Evolutionary conservation across 768 basidiomycete genomes (phyloP).

Genomic region (Phlebiopsis flavidoalba): DNA sequence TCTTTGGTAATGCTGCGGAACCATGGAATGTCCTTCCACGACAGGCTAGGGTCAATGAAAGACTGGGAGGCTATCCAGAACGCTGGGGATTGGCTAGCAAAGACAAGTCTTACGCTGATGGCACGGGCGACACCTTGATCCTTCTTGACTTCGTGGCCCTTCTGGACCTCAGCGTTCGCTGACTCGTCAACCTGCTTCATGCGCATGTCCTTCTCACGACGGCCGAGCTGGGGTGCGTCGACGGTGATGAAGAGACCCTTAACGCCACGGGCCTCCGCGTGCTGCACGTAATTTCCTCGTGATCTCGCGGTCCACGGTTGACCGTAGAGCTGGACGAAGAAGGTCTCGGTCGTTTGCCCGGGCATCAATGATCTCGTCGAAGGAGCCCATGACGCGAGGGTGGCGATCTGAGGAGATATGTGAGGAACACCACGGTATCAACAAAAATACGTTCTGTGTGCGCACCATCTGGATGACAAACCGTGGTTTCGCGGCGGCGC

Average conservation of each 20-base stretch:
- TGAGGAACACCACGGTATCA: neutral
- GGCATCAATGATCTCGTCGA: slow-evolving; percentile 93
- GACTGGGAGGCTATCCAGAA: slow-evolving; percentile 39
- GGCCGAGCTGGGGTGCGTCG: slow-evolving; percentile 93
- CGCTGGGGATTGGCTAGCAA: neutral
- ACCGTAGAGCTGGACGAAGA: slow-evolving; percentile 93
- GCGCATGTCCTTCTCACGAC: slow-evolving; percentile 95
- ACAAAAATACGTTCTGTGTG: neutral
- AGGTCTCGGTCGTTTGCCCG: slow-evolving; percentile 62
- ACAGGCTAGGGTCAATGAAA: slow-evolving; percentile 90
- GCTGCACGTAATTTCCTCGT: slow-evolving; percentile 82
- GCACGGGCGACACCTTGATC: slow-evolving; percentile 88
- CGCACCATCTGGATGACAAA: slow-evolving; percentile 69
- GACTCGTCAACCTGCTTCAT: slow-evolving; percentile 87
- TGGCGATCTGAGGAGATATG: slow-evolving; percentile 68
- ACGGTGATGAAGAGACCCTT: slow-evolving; percentile 96
- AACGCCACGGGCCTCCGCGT: slow-evolving; percentile 87
- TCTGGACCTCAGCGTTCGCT: slow-evolving; percentile 48
- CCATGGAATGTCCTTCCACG: slow-evolving; percentile 80
- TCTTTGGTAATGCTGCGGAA: slow-evolving; percentile 55
- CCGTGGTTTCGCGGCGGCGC: slow-evolving; percentile 86
- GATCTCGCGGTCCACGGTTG: slow-evolving; percentile 80
- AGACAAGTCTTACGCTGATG: slow-evolving; percentile 60
- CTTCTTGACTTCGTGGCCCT: slow-evolving; percentile 34
- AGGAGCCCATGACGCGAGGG: slow-evolving; percentile 91